Evolutionary conservation across 1,139 yeast species (phyloP).

Genomic region (Debaryomyces sp.): DNA sequence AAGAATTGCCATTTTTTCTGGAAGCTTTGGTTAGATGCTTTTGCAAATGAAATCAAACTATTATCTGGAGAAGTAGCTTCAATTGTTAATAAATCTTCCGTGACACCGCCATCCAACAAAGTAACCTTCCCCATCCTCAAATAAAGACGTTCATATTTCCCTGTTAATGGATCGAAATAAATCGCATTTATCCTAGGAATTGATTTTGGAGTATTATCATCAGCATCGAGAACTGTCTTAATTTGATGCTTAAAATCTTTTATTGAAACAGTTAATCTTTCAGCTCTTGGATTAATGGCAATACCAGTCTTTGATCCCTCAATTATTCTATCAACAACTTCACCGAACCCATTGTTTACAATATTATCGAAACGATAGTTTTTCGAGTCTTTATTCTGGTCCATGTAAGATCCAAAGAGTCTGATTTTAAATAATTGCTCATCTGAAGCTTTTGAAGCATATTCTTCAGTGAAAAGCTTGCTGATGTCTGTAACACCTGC

Average conservation of each 20-base stretch:
- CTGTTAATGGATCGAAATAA: conserved; percentile 64
- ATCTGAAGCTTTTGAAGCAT: conserved; percentile 61
- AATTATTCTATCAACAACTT: conserved; percentile 75
- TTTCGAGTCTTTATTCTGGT: conserved; percentile 30
- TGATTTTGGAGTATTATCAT: conserved; percentile 47
- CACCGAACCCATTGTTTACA: conserved; percentile 87
- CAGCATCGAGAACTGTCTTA: conserved; percentile 34
- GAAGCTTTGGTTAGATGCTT: conserved; percentile 67
- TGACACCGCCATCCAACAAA: conserved; percentile 31
- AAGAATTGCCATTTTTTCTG: conserved; percentile 68
- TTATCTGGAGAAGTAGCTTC: conserved; percentile 53
- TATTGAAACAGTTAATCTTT: conserved; percentile 66
- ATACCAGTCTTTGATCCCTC: conserved; percentile 78
- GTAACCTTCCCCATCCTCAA: conserved; percentile 56
- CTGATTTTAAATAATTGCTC: conserved; percentile 74
- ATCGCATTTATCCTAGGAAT: conserved; percentile 65
- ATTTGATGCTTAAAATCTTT: conserved; percentile 73
- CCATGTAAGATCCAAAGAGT: conserved; percentile 69
- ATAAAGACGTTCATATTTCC: conserved; percentile 62
- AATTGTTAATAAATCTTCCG: conserved; percentile 48
- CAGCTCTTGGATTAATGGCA: conserved; percentile 83
- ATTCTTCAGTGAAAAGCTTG: conserved; percentile 69
- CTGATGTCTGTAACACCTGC: conserved; percentile 90
- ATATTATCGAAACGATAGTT: conserved; percentile 23
- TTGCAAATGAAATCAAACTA: conserved; percentile 55